These are phyloP conservation scores for Chlamydomonas asymmetrica DNA, from an alignment of 139 green algal genomes.

Conservation along the genomic window DNA sequence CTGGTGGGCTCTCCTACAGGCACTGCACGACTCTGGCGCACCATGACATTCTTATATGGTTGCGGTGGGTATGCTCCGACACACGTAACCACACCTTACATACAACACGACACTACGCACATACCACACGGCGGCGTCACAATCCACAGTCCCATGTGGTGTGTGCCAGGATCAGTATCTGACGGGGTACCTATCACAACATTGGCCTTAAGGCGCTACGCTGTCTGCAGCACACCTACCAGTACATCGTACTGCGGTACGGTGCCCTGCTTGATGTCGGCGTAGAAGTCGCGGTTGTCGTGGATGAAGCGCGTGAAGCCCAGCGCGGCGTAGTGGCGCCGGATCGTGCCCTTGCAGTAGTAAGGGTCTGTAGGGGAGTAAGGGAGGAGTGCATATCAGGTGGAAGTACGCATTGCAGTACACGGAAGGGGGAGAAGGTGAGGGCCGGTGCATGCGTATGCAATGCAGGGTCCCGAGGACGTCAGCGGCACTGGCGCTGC, in stretches of 20 bases:
- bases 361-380: too few relatives aligned
- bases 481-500: neutral
- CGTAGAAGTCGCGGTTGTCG: constrained; percentile 65
- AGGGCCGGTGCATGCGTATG: neutral
- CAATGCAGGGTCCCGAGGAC: neutral
- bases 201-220: too few relatives aligned
- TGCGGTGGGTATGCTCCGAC: too few relatives aligned
- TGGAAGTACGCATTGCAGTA: neutral
- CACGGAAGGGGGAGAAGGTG: neutral
- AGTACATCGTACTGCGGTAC: constrained; percentile 60
- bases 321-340: constrained; percentile 18
- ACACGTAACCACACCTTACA: neutral
- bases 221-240: too few relatives aligned
- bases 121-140: neutral
- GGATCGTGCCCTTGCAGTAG: constrained; percentile 27
- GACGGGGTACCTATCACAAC: too few relatives aligned
- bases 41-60: too few relatives aligned
- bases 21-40: too few relatives aligned
- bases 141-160: constrained; percentile 26
- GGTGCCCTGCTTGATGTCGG: constrained; percentile 8
- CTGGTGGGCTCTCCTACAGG: too few relatives aligned
- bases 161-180: constrained; percentile 35
- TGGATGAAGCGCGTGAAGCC: constrained; percentile 29
- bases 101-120: neutral
- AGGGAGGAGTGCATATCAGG: constrained; percentile 4